A percentile compares a stretch with the other conserved stretches of the same genome.
These are phyloP conservation scores for Antitrichia curtipendula DNA, from an alignment of 225 moss, liverwort and hornwort species.

Conservation along the genomic window DNA sequence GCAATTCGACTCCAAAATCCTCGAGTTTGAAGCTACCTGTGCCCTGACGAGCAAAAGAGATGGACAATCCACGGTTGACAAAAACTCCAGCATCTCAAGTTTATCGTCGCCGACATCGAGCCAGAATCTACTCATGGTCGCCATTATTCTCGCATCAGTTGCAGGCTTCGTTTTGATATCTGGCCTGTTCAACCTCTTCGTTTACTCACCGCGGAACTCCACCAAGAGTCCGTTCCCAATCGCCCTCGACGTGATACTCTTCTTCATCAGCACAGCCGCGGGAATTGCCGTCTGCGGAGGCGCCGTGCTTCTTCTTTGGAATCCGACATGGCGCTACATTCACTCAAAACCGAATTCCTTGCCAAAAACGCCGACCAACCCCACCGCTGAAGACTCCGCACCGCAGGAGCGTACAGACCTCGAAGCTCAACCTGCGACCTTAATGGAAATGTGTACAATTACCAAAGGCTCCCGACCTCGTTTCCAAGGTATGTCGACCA, in stretches of 20 bases:
- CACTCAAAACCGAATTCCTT: background rate
- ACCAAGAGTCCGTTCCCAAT: conserved; percentile 9
- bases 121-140: conserved; percentile 22
- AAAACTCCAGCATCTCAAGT: background rate
- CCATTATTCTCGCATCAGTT: conserved; percentile 33
- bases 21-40: conserved; percentile 17
- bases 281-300: conserved; percentile 38
- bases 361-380: background rate
- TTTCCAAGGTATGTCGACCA: conserved; percentile 29
- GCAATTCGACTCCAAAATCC: conserved; percentile 12
- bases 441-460: conserved; percentile 24
- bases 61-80: background rate
- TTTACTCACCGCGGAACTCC: conserved; percentile 12
- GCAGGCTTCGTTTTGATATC: conserved; percentile 34
- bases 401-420: background rate
- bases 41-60: background rate
- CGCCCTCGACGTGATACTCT: conserved; percentile 20
- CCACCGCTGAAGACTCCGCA: background rate
- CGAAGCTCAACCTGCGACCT: conserved; percentile 29
- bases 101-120: conserved; percentile 14
- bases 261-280: conserved; percentile 23
- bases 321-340: conserved; percentile 1
- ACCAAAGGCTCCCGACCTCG: conserved; percentile 32
- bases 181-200: conserved; percentile 28
- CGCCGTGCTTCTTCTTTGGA: conserved; percentile 26